phyloP scores from a whole-genome alignment of 1,284 basidiomycete genomes.

The Inonotus obliquus region DNA sequence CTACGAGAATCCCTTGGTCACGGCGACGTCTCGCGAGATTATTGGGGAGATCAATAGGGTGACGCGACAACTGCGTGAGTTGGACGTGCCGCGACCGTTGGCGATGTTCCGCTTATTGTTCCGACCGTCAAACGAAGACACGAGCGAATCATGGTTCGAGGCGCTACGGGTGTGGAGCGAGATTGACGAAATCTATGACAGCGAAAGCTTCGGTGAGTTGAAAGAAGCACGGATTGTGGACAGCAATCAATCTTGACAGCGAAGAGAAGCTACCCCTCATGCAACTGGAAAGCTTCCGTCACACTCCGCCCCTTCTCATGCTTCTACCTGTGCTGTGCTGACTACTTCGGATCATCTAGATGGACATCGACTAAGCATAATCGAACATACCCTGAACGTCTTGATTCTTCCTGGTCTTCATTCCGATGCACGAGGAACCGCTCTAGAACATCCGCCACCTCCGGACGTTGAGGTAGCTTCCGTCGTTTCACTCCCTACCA shows the following conservation, averaged over 20 bases:
- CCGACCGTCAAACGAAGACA: slow-evolving; percentile 35
- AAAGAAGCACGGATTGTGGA: background rate
- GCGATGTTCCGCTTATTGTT: slow-evolving; percentile 54
- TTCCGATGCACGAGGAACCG: slow-evolving; percentile 19
- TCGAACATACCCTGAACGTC: slow-evolving; percentile 53
- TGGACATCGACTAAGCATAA: slow-evolving; percentile 61
- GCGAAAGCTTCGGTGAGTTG: slow-evolving; percentile 66
- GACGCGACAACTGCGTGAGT: slow-evolving; percentile 47
- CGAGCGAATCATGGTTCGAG: slow-evolving; percentile 45
- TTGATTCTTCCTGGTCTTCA: slow-evolving; percentile 36
- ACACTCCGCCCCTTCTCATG: too few relatives aligned
- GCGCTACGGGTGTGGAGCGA: slow-evolving; percentile 67
- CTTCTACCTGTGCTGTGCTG: too few relatives aligned
- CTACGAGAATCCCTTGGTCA: slow-evolving; percentile 73
- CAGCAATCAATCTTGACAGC: background rate
- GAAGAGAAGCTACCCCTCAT: background rate
- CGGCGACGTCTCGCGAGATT: slow-evolving; percentile 63
- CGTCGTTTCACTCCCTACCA: slow-evolving; percentile 21
- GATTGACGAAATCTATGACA: slow-evolving; percentile 65
- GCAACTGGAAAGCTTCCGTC: background rate
- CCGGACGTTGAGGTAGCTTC: slow-evolving; percentile 28
- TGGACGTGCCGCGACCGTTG: slow-evolving; percentile 62
- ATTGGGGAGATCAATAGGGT: slow-evolving; percentile 65
- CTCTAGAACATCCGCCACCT: slow-evolving; percentile 23
- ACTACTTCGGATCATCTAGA: slow-evolving; percentile 36